These are phyloP conservation scores for Volutella citrinella DNA, from an alignment of 2,329 filamentous ascomycete genomes.

Conservation along the genomic window DNA sequence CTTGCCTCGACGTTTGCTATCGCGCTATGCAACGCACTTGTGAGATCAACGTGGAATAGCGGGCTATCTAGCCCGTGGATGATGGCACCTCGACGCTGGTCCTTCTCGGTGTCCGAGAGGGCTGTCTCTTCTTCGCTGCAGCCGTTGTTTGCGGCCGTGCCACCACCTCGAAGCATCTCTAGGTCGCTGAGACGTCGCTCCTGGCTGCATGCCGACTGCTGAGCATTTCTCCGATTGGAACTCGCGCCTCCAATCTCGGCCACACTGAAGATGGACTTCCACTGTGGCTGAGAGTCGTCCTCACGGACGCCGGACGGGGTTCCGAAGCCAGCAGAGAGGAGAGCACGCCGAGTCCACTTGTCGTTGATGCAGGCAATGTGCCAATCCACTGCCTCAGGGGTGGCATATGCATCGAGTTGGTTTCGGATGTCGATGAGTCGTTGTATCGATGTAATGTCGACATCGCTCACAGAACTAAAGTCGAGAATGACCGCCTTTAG, in stretches of 20 bases:
- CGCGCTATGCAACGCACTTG: slow-evolving; percentile 82
- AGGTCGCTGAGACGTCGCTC: too few species aligned
- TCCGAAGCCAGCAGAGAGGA: slow-evolving; percentile 85
- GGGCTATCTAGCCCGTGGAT: slow-evolving; percentile 87
- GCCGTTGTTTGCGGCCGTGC: too few species aligned
- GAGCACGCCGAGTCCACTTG: slow-evolving; percentile 84
- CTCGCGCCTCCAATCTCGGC: slow-evolving; percentile 80
- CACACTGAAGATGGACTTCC: slow-evolving; percentile 95
- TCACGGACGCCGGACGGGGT: slow-evolving; percentile 58
- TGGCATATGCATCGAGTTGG: slow-evolving; percentile 81
- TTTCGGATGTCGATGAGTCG: slow-evolving; percentile 92
- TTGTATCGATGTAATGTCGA: slow-evolving; percentile 90
- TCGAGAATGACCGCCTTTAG: slow-evolving; percentile 91
- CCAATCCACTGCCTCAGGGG: slow-evolving; percentile 85
- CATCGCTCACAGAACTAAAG: slow-evolving; percentile 89
- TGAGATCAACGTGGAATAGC: slow-evolving; percentile 91
- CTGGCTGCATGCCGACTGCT: too few species aligned
- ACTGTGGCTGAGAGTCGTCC: slow-evolving; percentile 57
- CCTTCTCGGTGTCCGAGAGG: slow-evolving; percentile 29
- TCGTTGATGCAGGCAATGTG: slow-evolving; percentile 94
- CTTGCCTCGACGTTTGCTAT: slow-evolving; percentile 71
- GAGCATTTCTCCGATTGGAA: too few species aligned
- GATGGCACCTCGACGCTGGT: slow-evolving; percentile 55
- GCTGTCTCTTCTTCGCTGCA: slow-evolving; percentile 11
- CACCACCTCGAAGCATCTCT: too few species aligned